Evolutionary conservation across 345 rosid species (phyloP).

Genomic region (Trapa incisa): DNA sequence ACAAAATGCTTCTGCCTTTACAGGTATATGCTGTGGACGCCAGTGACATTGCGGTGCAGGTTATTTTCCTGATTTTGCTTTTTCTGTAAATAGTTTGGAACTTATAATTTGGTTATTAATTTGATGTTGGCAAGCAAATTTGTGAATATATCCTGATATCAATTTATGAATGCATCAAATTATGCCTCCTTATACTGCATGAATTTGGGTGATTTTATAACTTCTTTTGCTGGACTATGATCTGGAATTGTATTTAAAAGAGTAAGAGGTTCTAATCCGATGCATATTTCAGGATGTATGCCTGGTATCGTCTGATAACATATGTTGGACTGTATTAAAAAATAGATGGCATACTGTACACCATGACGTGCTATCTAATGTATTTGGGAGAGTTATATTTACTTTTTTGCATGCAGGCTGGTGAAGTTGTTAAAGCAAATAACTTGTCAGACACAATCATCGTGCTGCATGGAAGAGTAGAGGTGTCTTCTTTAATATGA

Average conservation of each 20-base stretch:
- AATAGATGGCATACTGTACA: neutral
- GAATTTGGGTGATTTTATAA: neutral
- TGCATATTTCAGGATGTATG: neutral
- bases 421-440: constrained; percentile 93
- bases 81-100: neutral
- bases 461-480: constrained; percentile 90
- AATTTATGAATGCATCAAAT: neutral
- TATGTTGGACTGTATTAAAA: neutral
- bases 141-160: neutral
- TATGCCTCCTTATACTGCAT: neutral
- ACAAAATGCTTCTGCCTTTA: constrained; percentile 7
- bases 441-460: constrained; percentile 65
- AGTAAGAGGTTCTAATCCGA: neutral
- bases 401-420: constrained; percentile 41
- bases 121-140: neutral
- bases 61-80: neutral
- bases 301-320: neutral
- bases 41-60: constrained; percentile 95
- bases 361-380: neutral
- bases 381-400: neutral
- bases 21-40: constrained; percentile 99
- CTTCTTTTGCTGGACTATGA: neutral
- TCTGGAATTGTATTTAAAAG: neutral
- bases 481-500: constrained; percentile 39
- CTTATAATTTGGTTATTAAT: neutral